Base-by-base conservation (phyloP, 768 basidiomycete genomes). In the Hypholoma sublateritium region DNA sequence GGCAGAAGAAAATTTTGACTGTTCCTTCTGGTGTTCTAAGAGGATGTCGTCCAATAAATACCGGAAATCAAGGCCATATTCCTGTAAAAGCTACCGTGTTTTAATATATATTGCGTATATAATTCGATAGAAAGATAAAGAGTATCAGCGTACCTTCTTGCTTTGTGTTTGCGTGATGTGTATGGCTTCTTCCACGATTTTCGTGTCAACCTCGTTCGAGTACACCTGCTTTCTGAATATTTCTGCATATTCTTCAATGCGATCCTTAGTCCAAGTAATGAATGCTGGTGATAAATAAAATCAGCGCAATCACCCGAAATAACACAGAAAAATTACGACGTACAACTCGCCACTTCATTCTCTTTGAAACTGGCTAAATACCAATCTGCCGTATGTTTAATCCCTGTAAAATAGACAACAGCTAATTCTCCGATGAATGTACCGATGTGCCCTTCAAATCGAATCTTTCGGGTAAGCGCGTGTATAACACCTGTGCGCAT, bases 311-410 rank as follows among this genome's bases (percentile, higher is more conserved):
- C 35, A 6, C 21, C 1, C 53, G 48, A 52, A 48, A 60, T 35
- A 54, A 21, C 42, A n/a, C 28, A 21, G 51, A 53, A 47, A 0
- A 78, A 32, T 7, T 32, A 9, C 5, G 28, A 9, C 92, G 60
- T 64, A 96, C 96, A 83, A 56, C 93, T 95, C 0, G 96, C 89
- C 59, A 92, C 91, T 62, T 94, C 88, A 67, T 97, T 95, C 71
- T 98, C 97, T 70, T 89, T 91, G 73, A 97, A 99, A 55, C 93
- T 95, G 0, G 89, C 88, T 62, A 98, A 77, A 71, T 93, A 99
- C 97, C 97, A 99, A 72, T 99, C 96, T 13, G 93, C 93, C 1
- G 95, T 97, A 67, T 98, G 93, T 69, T 97, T 95, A 69, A 99
- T 90, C 1, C 92, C 87, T 0, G 95, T 97, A 65, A 98, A 98